Evolutionary conservation across 75 land plant genomes (phyloP).

Genomic region (Pinus albicaulis): DNA sequence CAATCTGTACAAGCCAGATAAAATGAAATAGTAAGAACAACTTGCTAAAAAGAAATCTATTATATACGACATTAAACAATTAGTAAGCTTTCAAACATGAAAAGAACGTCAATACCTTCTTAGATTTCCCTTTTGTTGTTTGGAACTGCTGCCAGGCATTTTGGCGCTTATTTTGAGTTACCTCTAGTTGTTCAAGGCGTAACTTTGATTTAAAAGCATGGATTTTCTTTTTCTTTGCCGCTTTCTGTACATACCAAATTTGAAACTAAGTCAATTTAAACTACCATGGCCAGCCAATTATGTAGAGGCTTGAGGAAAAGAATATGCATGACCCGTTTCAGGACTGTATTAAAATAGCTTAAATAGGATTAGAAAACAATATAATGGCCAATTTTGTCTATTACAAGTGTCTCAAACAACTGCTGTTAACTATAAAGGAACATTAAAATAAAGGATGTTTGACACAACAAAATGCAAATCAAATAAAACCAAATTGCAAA

Average conservation of each 20-base stretch:
- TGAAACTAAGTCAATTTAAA: neutral
- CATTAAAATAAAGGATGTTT: neutral
- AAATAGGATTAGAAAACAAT: no score
- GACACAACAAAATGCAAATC: neutral
- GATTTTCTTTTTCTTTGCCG: constrained; percentile 89
- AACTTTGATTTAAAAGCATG: constrained; percentile 97
- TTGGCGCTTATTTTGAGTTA: constrained; percentile 91
- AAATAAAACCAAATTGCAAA: neutral
- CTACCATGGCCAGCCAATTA: no score
- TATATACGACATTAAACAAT: neutral
- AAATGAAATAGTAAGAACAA: neutral
- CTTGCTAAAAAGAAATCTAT: neutral
- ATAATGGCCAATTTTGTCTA: neutral
- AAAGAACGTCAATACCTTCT: constrained; percentile 58
- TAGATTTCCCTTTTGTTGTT: constrained; percentile 79
- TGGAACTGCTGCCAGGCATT: constrained; percentile 99
- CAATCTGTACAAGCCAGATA: constrained; percentile 51
- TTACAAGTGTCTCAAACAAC: neutral
- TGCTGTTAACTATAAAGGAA: neutral
- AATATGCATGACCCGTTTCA: no score
- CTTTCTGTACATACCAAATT: constrained; percentile 58
- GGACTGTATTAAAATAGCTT: no score
- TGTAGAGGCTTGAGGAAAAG: no score
- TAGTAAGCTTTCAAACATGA: neutral
- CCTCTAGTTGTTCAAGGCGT: constrained; percentile 89